A percentile compares a stretch with the other conserved stretches of the same genome.
Conservation (phyloP, 208 protist genomes). For the Leishmania turanica region DNA sequence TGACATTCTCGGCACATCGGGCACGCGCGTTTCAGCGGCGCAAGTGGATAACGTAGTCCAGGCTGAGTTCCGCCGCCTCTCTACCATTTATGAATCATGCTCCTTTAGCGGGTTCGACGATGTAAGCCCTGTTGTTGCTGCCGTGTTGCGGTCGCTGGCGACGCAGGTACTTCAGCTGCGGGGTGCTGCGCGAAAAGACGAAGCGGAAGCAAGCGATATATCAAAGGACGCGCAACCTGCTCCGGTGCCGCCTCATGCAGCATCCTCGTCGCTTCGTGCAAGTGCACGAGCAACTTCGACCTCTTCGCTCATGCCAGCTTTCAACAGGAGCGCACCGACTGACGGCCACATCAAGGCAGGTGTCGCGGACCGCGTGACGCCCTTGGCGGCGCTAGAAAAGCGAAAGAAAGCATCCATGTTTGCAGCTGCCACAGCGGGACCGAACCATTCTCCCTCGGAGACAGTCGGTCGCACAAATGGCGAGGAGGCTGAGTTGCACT, state of each 20-base stretch:
- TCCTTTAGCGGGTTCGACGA: slow-evolving; percentile 20
- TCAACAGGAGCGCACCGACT: background rate
- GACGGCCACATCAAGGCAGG: too few species aligned
- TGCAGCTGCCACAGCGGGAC: background rate
- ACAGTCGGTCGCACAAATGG: background rate
- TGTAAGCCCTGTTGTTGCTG: slow-evolving; percentile 28
- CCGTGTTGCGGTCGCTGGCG: slow-evolving; percentile 48
- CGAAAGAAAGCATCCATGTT: background rate
- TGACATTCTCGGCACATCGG: background rate
- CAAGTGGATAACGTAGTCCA: slow-evolving; percentile 12
- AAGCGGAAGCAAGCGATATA: background rate
- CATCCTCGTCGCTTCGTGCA: background rate
- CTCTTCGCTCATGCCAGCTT: background rate
- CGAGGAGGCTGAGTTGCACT: background rate
- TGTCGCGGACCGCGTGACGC: background rate
- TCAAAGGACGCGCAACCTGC: too few species aligned
- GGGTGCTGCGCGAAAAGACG: background rate
- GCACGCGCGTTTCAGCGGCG: slow-evolving; percentile 11
- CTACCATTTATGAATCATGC: background rate
- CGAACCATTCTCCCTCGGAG: background rate
- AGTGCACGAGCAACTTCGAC: background rate
- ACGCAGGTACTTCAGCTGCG: slow-evolving; percentile 45
- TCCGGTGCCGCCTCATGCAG: background rate
- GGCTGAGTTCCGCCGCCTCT: slow-evolving; percentile 13
- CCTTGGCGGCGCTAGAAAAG: background rate